Percentiles rank a stretch among this genome's conserved stretches.
phyloP scores from a whole-genome alignment of 2,329 filamentous ascomycete genomes.

The Fusarium gaditjirri region DNA sequence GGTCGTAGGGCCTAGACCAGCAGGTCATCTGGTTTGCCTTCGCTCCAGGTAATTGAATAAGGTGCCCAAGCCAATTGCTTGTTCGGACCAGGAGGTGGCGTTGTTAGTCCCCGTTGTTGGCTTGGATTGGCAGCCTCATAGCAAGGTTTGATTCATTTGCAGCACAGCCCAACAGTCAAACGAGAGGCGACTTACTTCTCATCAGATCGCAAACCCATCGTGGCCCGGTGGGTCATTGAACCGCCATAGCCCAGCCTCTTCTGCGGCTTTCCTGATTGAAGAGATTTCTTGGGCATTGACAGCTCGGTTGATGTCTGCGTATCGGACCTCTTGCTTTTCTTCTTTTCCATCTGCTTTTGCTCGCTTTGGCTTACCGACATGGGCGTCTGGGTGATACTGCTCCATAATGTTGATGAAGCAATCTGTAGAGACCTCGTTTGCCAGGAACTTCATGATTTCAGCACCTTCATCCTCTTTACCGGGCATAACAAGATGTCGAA shows the following conservation, averaged over 20 bases:
- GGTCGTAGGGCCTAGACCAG: slow-evolving; percentile 13
- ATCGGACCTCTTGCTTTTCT: slow-evolving; percentile 67
- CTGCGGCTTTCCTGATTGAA: slow-evolving; percentile 73
- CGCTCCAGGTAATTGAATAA: slow-evolving; percentile 13
- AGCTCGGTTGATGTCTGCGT: slow-evolving; percentile 81
- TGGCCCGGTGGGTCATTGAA: slow-evolving; percentile 74
- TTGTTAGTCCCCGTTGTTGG: slow-evolving; percentile 25
- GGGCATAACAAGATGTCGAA: slow-evolving; percentile 88
- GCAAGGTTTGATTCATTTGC: slow-evolving; percentile 3
- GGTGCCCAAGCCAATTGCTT: slow-evolving; percentile 12
- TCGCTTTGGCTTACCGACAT: slow-evolving; percentile 76
- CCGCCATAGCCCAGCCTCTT: slow-evolving; percentile 79
- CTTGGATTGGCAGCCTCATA: slow-evolving; percentile 22
- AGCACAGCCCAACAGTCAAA: slow-evolving; percentile 13
- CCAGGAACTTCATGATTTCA: slow-evolving; percentile 81
- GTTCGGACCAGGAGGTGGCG: slow-evolving; percentile 27
- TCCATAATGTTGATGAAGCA: slow-evolving; percentile 90
- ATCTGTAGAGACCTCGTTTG: slow-evolving; percentile 76
- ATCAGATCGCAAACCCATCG: slow-evolving; percentile 62
- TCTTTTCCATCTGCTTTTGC: slow-evolving; percentile 45
- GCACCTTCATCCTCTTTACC: slow-evolving; percentile 78
- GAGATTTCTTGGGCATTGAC: slow-evolving; percentile 68
- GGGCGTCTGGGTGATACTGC: slow-evolving; percentile 82
- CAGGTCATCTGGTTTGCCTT: slow-evolving; percentile 6
- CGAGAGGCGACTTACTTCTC: slow-evolving; percentile 9